Evolutionary conservation across 148 eudicot genomes (phyloP).

Genomic region (Drosera capensis): DNA sequence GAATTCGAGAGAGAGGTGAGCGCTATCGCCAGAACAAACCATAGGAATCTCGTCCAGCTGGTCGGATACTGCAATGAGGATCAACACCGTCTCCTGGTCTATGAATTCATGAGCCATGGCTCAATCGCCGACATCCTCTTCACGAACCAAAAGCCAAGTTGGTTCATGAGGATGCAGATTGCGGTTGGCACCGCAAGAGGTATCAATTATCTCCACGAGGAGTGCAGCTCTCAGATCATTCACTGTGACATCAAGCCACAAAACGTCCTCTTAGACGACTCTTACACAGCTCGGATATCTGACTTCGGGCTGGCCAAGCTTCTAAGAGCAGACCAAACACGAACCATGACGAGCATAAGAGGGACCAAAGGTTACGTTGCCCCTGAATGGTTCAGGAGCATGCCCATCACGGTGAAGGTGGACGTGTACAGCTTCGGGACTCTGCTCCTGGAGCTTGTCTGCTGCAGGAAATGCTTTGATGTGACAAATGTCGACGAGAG

Average conservation of each 20-base stretch:
- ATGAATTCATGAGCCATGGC: slow-evolving; percentile 34
- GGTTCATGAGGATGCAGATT: slow-evolving; percentile 19
- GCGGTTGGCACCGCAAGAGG: slow-evolving; percentile 24
- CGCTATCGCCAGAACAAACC: slow-evolving; percentile 27
- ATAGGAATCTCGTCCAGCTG: slow-evolving; percentile 26
- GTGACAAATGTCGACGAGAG: slow-evolving; percentile 4
- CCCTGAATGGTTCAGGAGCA: slow-evolving; percentile 57
- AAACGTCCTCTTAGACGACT: slow-evolving; percentile 37
- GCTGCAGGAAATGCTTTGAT: slow-evolving; percentile 13
- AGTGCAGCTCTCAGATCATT: slow-evolving; percentile 45
- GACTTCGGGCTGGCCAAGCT: slow-evolving; percentile 55
- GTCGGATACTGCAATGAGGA: slow-evolving; percentile 33
- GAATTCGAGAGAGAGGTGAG: slow-evolving; percentile 31
- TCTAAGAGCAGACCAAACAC: slow-evolving; percentile 27
- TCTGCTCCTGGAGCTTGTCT: slow-evolving; percentile 29
- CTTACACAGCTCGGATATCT: slow-evolving; percentile 27
- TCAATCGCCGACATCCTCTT: slow-evolving; percentile 27
- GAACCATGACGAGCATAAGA: slow-evolving; percentile 30
- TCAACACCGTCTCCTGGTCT: slow-evolving; percentile 24
- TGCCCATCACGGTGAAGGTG: slow-evolving; percentile 28
- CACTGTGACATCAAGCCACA: slow-evolving; percentile 64
- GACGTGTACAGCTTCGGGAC: slow-evolving; percentile 50
- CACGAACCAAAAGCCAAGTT: slow-evolving; percentile 15
- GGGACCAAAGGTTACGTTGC: slow-evolving; percentile 69
- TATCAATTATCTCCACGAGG: slow-evolving; percentile 32